phyloP scores from a whole-genome alignment of 2,329 filamentous ascomycete genomes.

The Paecilomyces fulvus region DNA sequence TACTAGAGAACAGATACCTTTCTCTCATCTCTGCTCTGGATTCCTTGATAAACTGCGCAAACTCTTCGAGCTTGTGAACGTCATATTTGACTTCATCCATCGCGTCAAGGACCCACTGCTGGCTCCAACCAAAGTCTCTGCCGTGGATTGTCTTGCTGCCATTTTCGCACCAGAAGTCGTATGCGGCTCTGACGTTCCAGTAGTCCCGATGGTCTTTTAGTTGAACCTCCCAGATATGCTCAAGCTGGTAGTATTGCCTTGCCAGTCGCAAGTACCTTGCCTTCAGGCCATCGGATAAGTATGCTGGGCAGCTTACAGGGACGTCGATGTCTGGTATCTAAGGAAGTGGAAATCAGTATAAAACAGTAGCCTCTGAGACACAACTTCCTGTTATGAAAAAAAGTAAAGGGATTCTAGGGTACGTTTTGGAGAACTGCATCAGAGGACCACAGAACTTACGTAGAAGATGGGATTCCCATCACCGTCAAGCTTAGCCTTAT shows the following conservation, averaged over 20 bases:
- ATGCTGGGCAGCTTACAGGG: slow-evolving; percentile 1
- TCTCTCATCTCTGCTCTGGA: background rate
- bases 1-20: background rate
- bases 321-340: slow-evolving; percentile 7
- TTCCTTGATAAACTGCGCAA: background rate
- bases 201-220: slow-evolving; percentile 6
- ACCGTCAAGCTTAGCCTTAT: slow-evolving; percentile 1
- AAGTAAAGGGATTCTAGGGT: background rate
- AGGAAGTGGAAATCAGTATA: background rate
- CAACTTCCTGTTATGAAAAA: background rate
- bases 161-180: slow-evolving; percentile 11
- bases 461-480: slow-evolving; percentile 8
- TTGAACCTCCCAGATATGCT: slow-evolving; percentile 12
- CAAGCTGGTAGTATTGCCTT: slow-evolving; percentile 7
- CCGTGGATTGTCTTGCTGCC: slow-evolving; percentile 7
- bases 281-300: slow-evolving; percentile 2
- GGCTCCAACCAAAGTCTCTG: slow-evolving; percentile 8
- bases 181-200: slow-evolving; percentile 9
- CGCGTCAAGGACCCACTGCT: slow-evolving; percentile 10
- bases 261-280: slow-evolving; percentile 6
- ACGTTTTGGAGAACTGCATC: background rate
- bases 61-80: slow-evolving; percentile 1
- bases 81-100: slow-evolving; percentile 1
- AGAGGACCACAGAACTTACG: slow-evolving; percentile 1
- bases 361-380: background rate